Percentiles rank a stretch among this genome's conserved stretches.
Conservation (phyloP, 352 stramenopile species). For the Phytophthora colocasiae region DNA sequence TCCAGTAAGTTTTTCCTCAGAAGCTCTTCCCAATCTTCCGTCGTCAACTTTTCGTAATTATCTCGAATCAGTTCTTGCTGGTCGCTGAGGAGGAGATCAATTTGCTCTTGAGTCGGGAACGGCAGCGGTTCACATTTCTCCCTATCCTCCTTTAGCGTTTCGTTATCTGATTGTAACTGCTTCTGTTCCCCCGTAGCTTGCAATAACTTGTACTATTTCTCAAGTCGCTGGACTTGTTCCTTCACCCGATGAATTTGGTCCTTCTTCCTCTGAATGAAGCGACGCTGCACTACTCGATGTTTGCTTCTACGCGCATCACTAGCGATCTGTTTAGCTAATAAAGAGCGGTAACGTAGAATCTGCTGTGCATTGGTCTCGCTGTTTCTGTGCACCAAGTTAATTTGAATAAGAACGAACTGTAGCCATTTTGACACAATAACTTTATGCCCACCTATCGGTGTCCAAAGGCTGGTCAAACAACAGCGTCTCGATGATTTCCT, state of each 20-base stretch:
- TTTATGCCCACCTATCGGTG: not conserved
- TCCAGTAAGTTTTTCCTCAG: slow-evolving; percentile 38
- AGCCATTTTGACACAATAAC: not conserved
- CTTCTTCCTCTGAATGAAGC: slow-evolving; percentile 58
- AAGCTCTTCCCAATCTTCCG: slow-evolving; percentile 24
- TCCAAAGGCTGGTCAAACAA: slow-evolving; percentile 32
- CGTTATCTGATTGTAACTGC: slow-evolving; percentile 35
- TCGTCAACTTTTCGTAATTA: slow-evolving; percentile 30
- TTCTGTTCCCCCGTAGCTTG: slow-evolving; percentile 32
- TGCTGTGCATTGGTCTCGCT: slow-evolving; percentile 13
- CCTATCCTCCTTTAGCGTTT: slow-evolving; percentile 20
- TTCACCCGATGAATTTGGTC: slow-evolving; percentile 43
- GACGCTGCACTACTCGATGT: slow-evolving; percentile 52
- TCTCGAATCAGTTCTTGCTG: slow-evolving; percentile 43
- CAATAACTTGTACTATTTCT: slow-evolving; percentile 39
- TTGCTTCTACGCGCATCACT: slow-evolving; percentile 47
- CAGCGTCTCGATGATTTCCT: slow-evolving; percentile 49
- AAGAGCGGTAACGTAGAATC: slow-evolving; percentile 15
- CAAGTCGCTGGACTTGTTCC: slow-evolving; percentile 32
- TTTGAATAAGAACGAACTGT: not conserved
- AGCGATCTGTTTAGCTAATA: slow-evolving; percentile 13
- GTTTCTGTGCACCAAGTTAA: not conserved
- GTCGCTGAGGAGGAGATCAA: slow-evolving; percentile 31
- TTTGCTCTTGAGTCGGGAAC: slow-evolving; percentile 24
- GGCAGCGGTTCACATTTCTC: slow-evolving; percentile 9